A percentile compares a stretch with the other conserved stretches of the same genome.
These are phyloP conservation scores for Leucoagaricus sp. DNA, from an alignment of 1,284 basidiomycete species.

Conservation along the genomic window DNA sequence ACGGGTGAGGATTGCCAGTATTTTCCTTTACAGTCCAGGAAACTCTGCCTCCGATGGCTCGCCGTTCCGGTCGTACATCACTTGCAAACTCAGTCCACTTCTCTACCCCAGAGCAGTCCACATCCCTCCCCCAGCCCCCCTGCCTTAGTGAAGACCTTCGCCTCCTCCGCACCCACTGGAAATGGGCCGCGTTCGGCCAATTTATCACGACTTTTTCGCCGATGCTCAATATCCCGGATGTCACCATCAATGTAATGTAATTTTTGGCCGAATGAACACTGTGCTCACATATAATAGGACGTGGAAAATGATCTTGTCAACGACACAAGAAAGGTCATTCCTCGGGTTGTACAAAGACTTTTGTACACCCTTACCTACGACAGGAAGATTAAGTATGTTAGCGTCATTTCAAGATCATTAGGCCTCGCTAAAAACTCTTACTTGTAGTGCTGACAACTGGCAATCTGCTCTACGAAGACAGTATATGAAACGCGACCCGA, in stretches of 20 bases:
- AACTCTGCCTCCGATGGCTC: slow-evolving; percentile 33
- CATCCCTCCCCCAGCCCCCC: slow-evolving; percentile 11
- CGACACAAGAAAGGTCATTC: slow-evolving; percentile 59
- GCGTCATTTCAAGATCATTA: slow-evolving; percentile 18
- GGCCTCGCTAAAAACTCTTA: slow-evolving; percentile 23
- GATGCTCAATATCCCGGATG: slow-evolving; percentile 65
- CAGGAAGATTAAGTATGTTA: slow-evolving; percentile 72
- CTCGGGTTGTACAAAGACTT: slow-evolving; percentile 72
- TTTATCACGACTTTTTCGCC: slow-evolving; percentile 78
- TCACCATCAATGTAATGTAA: slow-evolving; percentile 60
- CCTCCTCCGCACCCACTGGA: slow-evolving; percentile 68
- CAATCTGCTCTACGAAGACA: slow-evolving; percentile 72
- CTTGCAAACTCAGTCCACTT: slow-evolving; percentile 14
- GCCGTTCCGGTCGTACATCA: slow-evolving; percentile 34
- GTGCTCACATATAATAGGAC: slow-evolving; percentile 45
- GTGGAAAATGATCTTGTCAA: slow-evolving; percentile 73
- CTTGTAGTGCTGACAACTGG: slow-evolving; percentile 68
- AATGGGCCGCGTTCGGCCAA: slow-evolving; percentile 83
- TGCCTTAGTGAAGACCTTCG: slow-evolving; percentile 44
- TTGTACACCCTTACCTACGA: slow-evolving; percentile 77
- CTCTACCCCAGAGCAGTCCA: not conserved
- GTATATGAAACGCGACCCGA: slow-evolving; percentile 67
- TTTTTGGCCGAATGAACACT: slow-evolving; percentile 16
- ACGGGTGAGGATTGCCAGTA: not conserved
- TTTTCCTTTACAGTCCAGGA: slow-evolving; percentile 10